These are phyloP conservation scores for Gracilaria gracilis DNA, from an alignment of 23 red algal genomes.

Conservation along the genomic window DNA sequence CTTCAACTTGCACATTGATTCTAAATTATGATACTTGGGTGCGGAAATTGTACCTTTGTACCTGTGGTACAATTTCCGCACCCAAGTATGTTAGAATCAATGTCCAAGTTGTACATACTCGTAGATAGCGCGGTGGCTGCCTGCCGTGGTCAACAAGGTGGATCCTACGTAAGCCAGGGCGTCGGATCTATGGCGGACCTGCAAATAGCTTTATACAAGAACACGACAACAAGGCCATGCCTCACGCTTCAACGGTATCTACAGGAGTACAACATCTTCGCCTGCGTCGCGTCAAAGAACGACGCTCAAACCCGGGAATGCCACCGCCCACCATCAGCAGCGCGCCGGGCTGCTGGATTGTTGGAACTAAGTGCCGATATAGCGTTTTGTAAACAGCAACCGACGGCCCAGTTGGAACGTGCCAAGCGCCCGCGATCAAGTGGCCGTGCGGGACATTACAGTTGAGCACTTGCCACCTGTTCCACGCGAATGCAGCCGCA, in stretches of 20 bases:
- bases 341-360: too few relatives aligned
- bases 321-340: too few relatives aligned
- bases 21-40: not conserved
- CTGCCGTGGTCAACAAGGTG: not conserved
- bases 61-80: too few relatives aligned
- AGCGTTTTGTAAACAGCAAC: not conserved
- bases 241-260: too few relatives aligned
- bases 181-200: constrained; percentile 12
- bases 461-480: not conserved
- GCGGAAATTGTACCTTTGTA: not conserved
- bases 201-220: not conserved
- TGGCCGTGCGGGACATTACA: not conserved
- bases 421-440: not conserved
- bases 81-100: too few relatives aligned
- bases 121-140: not conserved
- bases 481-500: not conserved
- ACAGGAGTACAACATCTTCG: not conserved
- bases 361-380: too few relatives aligned
- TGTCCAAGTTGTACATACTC: too few relatives aligned
- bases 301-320: too few relatives aligned
- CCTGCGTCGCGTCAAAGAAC: too few relatives aligned
- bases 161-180: not conserved
- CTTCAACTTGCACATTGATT: not conserved
- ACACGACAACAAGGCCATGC: not conserved
- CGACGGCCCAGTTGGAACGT: not conserved